Percentiles rank a stretch among this genome's conserved stretches.
Evolutionary conservation across 352 stramenopile species (phyloP).

Genomic region (Globisporangium heterothallicum): DNA sequence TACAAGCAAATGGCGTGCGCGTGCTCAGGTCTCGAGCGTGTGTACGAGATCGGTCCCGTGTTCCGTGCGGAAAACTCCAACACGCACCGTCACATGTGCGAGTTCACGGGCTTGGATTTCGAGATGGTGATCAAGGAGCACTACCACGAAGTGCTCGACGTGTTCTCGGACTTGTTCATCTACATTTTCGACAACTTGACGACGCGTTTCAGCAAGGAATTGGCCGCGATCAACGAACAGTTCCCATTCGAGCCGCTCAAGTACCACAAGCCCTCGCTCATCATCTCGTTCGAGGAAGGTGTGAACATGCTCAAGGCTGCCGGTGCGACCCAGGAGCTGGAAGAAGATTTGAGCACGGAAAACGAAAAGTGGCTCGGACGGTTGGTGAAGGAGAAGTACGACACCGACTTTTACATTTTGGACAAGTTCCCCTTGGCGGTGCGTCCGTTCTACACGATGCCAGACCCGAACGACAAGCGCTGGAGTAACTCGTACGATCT

Average conservation of each 20-base stretch:
- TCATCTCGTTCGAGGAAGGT: constrained; percentile 92
- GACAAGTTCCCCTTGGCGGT: constrained; percentile 99
- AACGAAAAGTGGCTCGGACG: constrained; percentile 97
- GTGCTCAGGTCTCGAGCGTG: constrained; percentile 96
- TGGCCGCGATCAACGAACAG: constrained; percentile 95
- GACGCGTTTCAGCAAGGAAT: constrained; percentile 89
- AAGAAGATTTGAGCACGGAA: constrained; percentile 89
- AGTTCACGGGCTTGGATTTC: constrained; percentile 99
- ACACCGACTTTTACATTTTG: constrained; percentile 99
- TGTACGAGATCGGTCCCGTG: constrained; percentile 99
- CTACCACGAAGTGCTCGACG: constrained; percentile 98
- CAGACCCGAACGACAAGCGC: constrained; percentile 91
- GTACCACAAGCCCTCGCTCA: constrained; percentile 92
- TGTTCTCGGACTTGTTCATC: constrained; percentile 99
- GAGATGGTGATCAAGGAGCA: constrained; percentile 99
- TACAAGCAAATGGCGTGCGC: constrained; percentile 99
- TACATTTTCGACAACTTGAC: constrained; percentile 99
- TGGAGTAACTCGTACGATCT: constrained; percentile 99
- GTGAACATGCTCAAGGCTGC: constrained; percentile 90
- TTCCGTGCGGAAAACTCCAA: constrained; percentile 99
- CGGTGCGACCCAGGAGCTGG: constrained; percentile 63
- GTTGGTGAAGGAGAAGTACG: constrained; percentile 97
- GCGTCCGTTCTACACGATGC: constrained; percentile 99
- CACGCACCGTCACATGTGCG: constrained; percentile 98
- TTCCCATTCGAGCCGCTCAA: constrained; percentile 97